Evolutionary conservation across 2,329 filamentous ascomycete genomes (phyloP).

Genomic region (Dendrostoma leiphaemia): DNA sequence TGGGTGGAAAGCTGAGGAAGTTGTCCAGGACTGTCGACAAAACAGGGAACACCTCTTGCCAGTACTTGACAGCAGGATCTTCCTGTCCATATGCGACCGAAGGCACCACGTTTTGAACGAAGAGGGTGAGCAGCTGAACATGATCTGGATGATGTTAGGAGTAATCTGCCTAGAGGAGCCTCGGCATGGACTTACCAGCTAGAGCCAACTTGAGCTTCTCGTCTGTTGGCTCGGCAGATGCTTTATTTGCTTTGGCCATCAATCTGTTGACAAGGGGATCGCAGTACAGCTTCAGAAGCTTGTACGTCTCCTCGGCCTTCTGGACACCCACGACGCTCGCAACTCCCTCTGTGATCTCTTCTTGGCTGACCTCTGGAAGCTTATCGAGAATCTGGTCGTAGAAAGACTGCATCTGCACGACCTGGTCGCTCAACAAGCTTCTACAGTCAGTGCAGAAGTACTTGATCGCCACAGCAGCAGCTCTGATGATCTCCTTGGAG

Average conservation of each 20-base stretch:
- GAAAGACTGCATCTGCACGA: conserved; percentile 84
- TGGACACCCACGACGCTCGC: conserved; percentile 88
- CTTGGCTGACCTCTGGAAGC: conserved; percentile 81
- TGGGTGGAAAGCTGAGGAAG: conserved; percentile 81
- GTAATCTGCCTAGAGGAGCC: too few relatives aligned
- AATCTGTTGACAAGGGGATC: conserved; percentile 84
- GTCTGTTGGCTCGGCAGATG: conserved; percentile 66
- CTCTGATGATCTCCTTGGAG: conserved; percentile 87
- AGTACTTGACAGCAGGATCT: conserved; percentile 94
- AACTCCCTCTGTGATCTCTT: conserved; percentile 95
- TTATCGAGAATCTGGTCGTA: conserved; percentile 88
- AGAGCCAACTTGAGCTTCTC: conserved; percentile 70
- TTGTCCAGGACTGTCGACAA: conserved; percentile 83
- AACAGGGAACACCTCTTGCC: conserved; percentile 88
- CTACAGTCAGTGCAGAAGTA: conserved; percentile 97
- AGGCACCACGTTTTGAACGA: conserved; percentile 76
- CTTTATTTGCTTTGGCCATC: conserved; percentile 83
- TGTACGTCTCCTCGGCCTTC: conserved; percentile 75
- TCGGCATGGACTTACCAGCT: conserved; percentile 57
- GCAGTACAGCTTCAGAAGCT: conserved; percentile 86
- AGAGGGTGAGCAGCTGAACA: conserved; percentile 86
- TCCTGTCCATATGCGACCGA: conserved; percentile 69
- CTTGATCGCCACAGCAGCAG: conserved; percentile 90
- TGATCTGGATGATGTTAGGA: conserved; percentile 60
- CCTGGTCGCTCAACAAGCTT: conserved; percentile 77